A percentile compares a stretch with the other conserved stretches of the same genome.
phyloP scores from a whole-genome alignment of 306 rosid genomes.

The Casuarina cunninghamiana region DNA sequence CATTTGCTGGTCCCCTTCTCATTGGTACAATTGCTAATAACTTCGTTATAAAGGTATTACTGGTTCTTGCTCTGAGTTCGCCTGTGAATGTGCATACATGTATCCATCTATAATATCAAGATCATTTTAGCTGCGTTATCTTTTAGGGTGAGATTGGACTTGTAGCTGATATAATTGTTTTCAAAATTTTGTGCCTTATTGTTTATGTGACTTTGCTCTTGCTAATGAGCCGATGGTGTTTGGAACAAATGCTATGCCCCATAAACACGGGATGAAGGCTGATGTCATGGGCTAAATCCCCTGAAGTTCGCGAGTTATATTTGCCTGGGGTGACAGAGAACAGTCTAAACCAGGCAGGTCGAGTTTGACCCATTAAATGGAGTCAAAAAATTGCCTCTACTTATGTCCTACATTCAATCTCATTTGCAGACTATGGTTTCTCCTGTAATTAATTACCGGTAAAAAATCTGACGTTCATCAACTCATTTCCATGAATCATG shows the following conservation, averaged over 20 bases:
- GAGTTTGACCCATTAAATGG: no score
- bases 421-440: no score
- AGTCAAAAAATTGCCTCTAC: no score
- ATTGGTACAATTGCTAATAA: slow-evolving; percentile 80
- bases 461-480: background rate
- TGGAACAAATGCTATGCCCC: no score
- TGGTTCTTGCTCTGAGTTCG: slow-evolving; percentile 13
- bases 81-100: slow-evolving; percentile 2
- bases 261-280: no score
- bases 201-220: background rate
- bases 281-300: no score
- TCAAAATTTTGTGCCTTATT: background rate
- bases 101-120: background rate
- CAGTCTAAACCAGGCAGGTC: no score
- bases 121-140: background rate
- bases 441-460: no score
- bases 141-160: background rate
- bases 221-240: background rate
- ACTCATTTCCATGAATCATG: background rate
- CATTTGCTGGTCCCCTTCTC: slow-evolving; percentile 94
- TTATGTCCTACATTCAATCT: no score
- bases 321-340: no score
- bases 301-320: no score
- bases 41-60: slow-evolving; percentile 75
- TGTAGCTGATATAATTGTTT: background rate